Evolutionary conservation across 1,284 basidiomycete genomes (phyloP), one percentile per base, ranked within the genome.

Genomic region (Melampsora abietis-canadensis): DNA sequence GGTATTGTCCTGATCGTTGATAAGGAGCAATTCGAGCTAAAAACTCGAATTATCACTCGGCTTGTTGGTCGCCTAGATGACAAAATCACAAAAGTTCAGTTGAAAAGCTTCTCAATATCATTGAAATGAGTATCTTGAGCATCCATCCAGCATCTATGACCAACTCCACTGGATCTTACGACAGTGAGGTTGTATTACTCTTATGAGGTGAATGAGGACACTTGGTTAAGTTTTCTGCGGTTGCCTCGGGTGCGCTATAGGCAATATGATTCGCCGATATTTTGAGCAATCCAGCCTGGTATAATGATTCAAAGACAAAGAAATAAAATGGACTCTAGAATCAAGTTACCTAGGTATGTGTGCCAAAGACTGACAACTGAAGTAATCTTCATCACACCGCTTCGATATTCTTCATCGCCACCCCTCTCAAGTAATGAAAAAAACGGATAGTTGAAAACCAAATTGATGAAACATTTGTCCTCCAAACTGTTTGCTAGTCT

Each of bases 221-320:
- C 63, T 66, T 74, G 47, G 67, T 69, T 17, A 80, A 69, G 64
- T 80, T 78, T 34, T 77, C 77, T 7, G 76, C 78, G 14, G 79
- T 78, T 30, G 76, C 76, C 67, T 79, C 79, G 74, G 67, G 67
- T 10, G 77, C 77, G 66, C 78, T 79, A 76, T 80, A 78, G 24
- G 78, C 77, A 21, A 72, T 64, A 57, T 72, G 68, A 30, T 30
- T 44, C 64, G 63, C 61, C 10, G 68, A 72, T 37, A 72, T 63
- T 44, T 72, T 72, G 12, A 72, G 48, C 60, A 72, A 62, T 37
- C 68, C 68, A 27, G 61, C 64, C 68, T 64, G 21, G 4, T 37
- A 34, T 14, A 17, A 2, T 4, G n/a, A n/a, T n/a, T 61, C n/a
- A 4, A 24, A n/a, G n/a, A 21, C n/a, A 31, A 61, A n/a, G n/a